Conservation (phyloP, 106 monocot genomes). For the Phalaenopsis aphrodite region DNA sequence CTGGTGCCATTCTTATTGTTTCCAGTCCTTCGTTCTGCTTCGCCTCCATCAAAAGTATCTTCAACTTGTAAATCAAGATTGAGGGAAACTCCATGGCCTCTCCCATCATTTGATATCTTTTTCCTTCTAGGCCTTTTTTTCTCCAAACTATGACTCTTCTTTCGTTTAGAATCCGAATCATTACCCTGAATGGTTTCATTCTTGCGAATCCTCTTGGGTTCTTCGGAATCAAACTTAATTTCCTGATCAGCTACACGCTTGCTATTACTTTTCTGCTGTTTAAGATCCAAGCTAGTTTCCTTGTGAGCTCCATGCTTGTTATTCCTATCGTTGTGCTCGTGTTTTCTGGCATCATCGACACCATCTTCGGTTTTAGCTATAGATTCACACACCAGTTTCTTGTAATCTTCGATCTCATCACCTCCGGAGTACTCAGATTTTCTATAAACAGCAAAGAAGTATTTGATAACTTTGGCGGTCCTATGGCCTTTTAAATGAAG, state of each 20-base stretch:
- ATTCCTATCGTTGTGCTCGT: background rate
- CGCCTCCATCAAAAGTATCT: background rate
- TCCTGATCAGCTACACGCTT: background rate
- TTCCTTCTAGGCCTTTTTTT: background rate
- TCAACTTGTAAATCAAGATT: background rate
- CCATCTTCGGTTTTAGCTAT: background rate
- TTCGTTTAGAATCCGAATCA: background rate
- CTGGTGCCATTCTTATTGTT: background rate
- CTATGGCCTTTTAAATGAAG: constrained; percentile 6
- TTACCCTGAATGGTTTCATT: background rate
- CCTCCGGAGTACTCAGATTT: background rate
- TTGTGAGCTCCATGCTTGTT: background rate
- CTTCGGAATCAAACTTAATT: background rate
- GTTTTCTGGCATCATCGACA: background rate
- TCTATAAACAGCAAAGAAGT: constrained; percentile 6
- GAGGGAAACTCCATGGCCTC: background rate
- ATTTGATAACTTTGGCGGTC: background rate
- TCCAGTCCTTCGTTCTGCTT: background rate
- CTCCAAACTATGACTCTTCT: background rate
- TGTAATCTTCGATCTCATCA: constrained; percentile 5
- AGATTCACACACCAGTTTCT: background rate
- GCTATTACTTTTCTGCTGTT: background rate
- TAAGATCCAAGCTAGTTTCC: background rate
- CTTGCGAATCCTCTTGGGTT: background rate
- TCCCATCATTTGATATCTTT: background rate